These are phyloP conservation scores for Rhododendron ferrugineum DNA, from an alignment of 148 eudicot species.

Conservation along the genomic window DNA sequence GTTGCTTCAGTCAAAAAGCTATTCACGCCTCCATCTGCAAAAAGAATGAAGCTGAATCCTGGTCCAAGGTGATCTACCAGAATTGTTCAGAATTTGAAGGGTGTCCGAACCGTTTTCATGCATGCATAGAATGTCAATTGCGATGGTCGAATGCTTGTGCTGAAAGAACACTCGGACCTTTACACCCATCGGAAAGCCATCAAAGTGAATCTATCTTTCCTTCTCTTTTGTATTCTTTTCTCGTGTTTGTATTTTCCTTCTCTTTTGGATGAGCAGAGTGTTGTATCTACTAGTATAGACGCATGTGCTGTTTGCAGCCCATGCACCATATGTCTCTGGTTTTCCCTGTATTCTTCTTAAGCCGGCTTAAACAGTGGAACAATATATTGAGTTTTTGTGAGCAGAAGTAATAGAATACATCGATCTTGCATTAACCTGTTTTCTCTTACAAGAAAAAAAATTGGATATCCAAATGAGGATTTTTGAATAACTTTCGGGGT, in stretches of 20 bases:
- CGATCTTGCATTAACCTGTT: slow-evolving; percentile 1
- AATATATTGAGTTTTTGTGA: background rate
- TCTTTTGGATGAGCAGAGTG: background rate
- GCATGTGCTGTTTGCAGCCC: slow-evolving; percentile 1
- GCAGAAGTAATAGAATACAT: background rate
- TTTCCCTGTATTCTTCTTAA: background rate
- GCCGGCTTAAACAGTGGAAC: background rate
- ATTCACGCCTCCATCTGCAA: slow-evolving; percentile 59
- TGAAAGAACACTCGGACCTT: background rate
- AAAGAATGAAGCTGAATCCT: slow-evolving; percentile 42
- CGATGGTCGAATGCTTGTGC: background rate
- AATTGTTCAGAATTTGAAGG: background rate
- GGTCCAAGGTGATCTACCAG: slow-evolving; percentile 24
- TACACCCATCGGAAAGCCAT: background rate
- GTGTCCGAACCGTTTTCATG: background rate
- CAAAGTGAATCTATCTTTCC: background rate
- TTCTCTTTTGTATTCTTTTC: background rate
- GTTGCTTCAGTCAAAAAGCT: slow-evolving; percentile 63
- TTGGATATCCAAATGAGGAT: background rate
- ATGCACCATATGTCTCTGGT: background rate
- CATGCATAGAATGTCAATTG: background rate
- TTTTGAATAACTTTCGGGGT: slow-evolving; percentile 7
- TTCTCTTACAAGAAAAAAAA: slow-evolving; percentile 12
- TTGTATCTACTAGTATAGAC: background rate
- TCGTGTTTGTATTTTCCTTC: background rate